Percentiles rank a stretch among this genome's conserved stretches.
Conservation (phyloP, 345 rosid species). For the Salix arbutifolia region DNA sequence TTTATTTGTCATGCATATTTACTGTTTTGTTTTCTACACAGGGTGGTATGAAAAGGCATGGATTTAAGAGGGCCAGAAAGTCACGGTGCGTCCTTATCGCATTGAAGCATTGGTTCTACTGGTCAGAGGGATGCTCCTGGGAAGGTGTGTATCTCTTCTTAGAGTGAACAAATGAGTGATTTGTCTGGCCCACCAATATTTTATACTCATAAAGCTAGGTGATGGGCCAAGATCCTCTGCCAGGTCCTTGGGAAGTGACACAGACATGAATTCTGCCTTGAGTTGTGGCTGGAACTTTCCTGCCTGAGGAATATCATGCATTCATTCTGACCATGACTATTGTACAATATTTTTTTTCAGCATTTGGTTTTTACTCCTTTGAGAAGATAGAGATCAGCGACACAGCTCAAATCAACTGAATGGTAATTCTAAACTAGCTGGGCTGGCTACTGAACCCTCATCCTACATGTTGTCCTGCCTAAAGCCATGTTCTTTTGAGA, state of each 20-base stretch:
- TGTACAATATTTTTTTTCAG: background rate
- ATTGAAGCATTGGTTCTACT: conserved; percentile 79
- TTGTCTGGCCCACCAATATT: background rate
- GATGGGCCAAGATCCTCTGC: background rate
- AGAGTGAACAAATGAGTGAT: background rate
- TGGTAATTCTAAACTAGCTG: background rate
- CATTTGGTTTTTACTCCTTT: background rate
- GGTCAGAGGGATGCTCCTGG: conserved; percentile 97
- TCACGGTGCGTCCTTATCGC: conserved; percentile 80
- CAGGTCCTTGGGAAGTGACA: background rate
- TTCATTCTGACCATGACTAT: background rate
- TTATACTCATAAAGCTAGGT: background rate
- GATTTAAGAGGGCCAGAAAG: conserved; percentile 64
- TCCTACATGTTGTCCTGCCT: background rate
- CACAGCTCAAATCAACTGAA: background rate
- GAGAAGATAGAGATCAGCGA: background rate
- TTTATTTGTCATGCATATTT: background rate
- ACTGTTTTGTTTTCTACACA: conserved; percentile 24
- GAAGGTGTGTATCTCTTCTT: conserved; percentile 48
- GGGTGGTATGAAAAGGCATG: conserved; percentile 86
- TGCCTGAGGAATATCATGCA: background rate
- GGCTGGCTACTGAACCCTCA: background rate
- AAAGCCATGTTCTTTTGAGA: background rate
- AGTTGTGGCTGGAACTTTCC: background rate
- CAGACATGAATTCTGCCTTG: background rate